These are phyloP conservation scores for Sporobolomyces phaffii DNA, from an alignment of 768 basidiomycete species.

Conservation along the genomic window DNA sequence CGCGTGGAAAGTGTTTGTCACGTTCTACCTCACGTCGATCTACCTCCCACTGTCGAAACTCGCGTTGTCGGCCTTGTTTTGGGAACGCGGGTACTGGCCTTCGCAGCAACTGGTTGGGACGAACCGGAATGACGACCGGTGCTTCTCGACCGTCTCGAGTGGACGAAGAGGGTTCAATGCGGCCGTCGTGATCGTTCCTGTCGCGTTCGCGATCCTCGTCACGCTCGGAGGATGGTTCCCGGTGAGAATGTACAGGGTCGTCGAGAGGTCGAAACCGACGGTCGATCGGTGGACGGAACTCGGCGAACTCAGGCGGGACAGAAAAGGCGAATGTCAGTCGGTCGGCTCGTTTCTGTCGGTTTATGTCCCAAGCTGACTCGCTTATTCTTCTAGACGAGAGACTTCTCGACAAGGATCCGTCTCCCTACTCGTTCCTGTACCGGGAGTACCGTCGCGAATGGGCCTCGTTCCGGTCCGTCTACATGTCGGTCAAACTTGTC, in stretches of 20 bases:
- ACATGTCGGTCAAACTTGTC: conserved; percentile 57
- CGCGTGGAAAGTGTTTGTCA: conserved; percentile 57
- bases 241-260: conserved; percentile 56
- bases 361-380: conserved; percentile 42
- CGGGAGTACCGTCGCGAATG: conserved; percentile 64
- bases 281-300: conserved; percentile 66
- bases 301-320: conserved; percentile 56
- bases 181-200: conserved; percentile 59
- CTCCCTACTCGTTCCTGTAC: conserved; percentile 67
- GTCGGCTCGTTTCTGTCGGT: not conserved
- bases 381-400: conserved; percentile 53
- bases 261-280: conserved; percentile 57
- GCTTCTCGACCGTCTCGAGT: conserved; percentile 65
- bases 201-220: conserved; percentile 54
- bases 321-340: conserved; percentile 50
- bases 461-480: conserved; percentile 50
- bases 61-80: conserved; percentile 65
- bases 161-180: conserved; percentile 52
- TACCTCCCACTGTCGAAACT: conserved; percentile 74
- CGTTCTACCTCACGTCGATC: conserved; percentile 61
- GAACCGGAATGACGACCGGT: conserved; percentile 65
- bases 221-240: conserved; percentile 61
- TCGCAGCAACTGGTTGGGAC: conserved; percentile 59
- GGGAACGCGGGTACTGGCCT: conserved; percentile 67
- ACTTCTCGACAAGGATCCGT: conserved; percentile 58